phyloP scores from a whole-genome alignment of 306 rosid species.

The Lathyrus oleraceus region DNA sequence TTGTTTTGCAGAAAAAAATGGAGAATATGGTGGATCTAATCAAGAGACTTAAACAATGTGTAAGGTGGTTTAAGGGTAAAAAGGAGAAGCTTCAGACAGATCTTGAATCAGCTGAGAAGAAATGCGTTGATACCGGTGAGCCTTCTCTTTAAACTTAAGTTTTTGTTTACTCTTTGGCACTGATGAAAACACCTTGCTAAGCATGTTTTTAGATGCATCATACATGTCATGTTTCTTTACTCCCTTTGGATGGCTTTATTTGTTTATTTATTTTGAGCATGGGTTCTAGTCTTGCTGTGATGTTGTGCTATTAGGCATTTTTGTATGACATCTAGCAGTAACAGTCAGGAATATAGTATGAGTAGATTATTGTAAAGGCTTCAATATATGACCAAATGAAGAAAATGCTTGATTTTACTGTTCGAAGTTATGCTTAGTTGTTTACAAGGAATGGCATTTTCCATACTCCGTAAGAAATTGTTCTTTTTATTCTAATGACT shows the following conservation, averaged over 20 bases:
- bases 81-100: conserved; percentile 64
- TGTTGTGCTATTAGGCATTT: background rate
- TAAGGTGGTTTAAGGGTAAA: conserved; percentile 70
- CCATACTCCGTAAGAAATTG: background rate
- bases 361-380: background rate
- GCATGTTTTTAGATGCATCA: background rate
- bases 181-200: background rate
- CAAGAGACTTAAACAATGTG: conserved; percentile 70
- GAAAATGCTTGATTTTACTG: conserved; percentile 1
- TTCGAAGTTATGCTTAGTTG: background rate
- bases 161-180: background rate
- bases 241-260: background rate
- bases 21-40: conserved; percentile 58
- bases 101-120: conserved; percentile 62
- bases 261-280: background rate
- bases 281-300: background rate
- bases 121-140: conserved; percentile 68
- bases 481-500: background rate
- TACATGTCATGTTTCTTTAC: background rate
- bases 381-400: background rate
- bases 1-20: conserved; percentile 55
- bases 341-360: background rate
- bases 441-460: background rate
- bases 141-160: background rate
- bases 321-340: background rate